Percentiles rank a stretch among this genome's conserved stretches.
Conservation (phyloP, 108 stramenopile species). For the Bacterosira constricta region DNA sequence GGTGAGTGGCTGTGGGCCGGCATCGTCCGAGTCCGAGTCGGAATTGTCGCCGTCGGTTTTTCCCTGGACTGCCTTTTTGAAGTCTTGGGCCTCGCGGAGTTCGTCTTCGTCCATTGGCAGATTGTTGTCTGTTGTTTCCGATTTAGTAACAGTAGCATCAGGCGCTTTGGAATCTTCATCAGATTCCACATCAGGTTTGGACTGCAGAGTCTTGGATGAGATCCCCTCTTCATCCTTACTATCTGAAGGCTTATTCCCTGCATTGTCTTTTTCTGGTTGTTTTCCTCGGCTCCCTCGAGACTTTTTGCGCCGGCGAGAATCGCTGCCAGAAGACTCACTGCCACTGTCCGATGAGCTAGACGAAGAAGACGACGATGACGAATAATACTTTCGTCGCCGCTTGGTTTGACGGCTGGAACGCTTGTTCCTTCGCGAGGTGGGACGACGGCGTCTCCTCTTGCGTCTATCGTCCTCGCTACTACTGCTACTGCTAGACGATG, state of each 20-base stretch:
- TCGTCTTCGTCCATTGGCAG: constrained; percentile 49
- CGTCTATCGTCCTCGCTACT: constrained; percentile 23
- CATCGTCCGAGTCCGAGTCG: constrained; percentile 67
- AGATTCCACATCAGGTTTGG: neutral
- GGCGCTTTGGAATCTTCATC: neutral
- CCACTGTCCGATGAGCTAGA: constrained; percentile 7
- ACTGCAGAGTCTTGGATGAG: neutral
- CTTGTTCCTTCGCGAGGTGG: neutral
- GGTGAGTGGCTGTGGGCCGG: constrained; percentile 67
- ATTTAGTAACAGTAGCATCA: neutral
- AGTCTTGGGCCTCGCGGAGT: constrained; percentile 65
- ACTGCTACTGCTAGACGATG: constrained; percentile 25
- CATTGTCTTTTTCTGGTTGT: too few relatives aligned
- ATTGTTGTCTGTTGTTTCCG: neutral
- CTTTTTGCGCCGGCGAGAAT: constrained; percentile 13
- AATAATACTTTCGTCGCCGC: constrained; percentile 12
- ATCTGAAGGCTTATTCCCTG: too few relatives aligned
- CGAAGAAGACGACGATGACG: constrained; percentile 12
- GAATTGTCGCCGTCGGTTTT: constrained; percentile 34
- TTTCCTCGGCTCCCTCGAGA: neutral
- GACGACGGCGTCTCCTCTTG: neutral
- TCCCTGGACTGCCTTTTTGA: constrained; percentile 80
- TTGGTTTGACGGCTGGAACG: neutral
- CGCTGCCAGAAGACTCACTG: constrained; percentile 6
- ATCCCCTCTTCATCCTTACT: too few relatives aligned